A percentile compares a stretch with the other conserved stretches of the same genome.
These are phyloP conservation scores for Myochromella boudieri DNA, from an alignment of 768 basidiomycete genomes.

Conservation along the genomic window DNA sequence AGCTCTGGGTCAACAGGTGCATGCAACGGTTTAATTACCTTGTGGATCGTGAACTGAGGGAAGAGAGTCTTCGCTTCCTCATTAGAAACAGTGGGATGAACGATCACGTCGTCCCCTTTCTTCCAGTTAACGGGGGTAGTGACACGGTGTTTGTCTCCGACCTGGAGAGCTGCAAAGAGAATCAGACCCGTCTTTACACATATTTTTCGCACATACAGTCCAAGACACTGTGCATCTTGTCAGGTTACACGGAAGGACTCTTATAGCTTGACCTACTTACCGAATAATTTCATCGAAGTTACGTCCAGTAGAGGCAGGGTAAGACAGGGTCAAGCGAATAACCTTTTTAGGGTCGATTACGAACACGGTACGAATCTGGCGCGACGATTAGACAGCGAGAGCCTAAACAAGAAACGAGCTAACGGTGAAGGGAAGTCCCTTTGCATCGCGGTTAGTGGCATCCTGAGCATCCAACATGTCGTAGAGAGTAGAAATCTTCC, in stretches of 20 bases:
- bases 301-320: constrained; percentile 95
- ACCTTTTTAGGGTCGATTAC: constrained; percentile 96
- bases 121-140: constrained; percentile 97
- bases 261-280: constrained; percentile 24
- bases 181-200: constrained; percentile 31
- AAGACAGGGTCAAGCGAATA: constrained; percentile 86
- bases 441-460: constrained; percentile 80
- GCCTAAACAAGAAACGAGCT: constrained; percentile 10
- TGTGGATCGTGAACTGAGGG: constrained; percentile 78
- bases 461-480: constrained; percentile 98
- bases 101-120: constrained; percentile 90
- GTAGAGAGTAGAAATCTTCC: constrained; percentile 82
- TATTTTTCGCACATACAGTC: constrained; percentile 48
- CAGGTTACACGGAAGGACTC: constrained; percentile 7
- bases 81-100: constrained; percentile 79
- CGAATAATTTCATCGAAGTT: constrained; percentile 75
- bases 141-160: constrained; percentile 82
- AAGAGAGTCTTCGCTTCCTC: constrained; percentile 93
- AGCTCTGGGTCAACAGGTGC: too few relatives aligned
- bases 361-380: constrained; percentile 91
- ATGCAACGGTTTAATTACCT: constrained; percentile 53
- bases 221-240: constrained; percentile 52
- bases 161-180: constrained; percentile 66
- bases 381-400: neutral
- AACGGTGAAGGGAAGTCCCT: constrained; percentile 93